Conservation (phyloP, 1,139 yeast species). For the Zygosaccharomyces sapae region DNA sequence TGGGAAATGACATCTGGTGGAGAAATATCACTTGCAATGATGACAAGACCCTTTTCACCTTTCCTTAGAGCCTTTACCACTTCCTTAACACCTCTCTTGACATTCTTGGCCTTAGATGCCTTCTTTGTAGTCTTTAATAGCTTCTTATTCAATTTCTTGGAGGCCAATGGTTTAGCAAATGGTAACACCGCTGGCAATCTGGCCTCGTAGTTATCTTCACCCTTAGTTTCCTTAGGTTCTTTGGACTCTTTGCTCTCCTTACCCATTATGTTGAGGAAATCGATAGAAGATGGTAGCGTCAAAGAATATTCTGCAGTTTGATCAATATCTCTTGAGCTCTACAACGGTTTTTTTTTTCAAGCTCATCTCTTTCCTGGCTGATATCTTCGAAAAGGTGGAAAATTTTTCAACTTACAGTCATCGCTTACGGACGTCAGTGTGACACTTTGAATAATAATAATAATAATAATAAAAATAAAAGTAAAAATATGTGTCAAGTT, state of each 20-base stretch:
- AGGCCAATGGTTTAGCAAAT: slow-evolving; percentile 92
- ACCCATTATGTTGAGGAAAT: neutral
- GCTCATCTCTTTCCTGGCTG: slow-evolving; percentile 1
- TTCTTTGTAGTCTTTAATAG: slow-evolving; percentile 92
- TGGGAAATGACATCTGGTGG: slow-evolving; percentile 98
- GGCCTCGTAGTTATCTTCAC: slow-evolving; percentile 82
- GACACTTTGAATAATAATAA: neutral
- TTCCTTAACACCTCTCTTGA: slow-evolving; percentile 97
- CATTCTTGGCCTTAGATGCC: slow-evolving; percentile 97
- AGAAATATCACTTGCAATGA: slow-evolving; percentile 96
- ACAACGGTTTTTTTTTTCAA: neutral
- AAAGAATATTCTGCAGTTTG: neutral
- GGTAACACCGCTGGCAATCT: slow-evolving; percentile 87
- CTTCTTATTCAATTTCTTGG: slow-evolving; percentile 93
- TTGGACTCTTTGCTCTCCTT: slow-evolving; percentile 22
- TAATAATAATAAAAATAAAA: too few species aligned
- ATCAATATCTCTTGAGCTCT: neutral
- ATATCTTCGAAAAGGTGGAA: neutral
- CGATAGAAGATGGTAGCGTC: neutral
- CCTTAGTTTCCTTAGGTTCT: slow-evolving; percentile 37
- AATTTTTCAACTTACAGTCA: slow-evolving; percentile 2
- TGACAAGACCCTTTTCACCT: slow-evolving; percentile 95
- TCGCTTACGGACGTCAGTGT: slow-evolving; percentile 4
- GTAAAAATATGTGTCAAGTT: too few species aligned
- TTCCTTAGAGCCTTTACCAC: slow-evolving; percentile 96